Evolutionary conservation across 345 rosid genomes (phyloP), one percentile per base, ranked within the genome.

Genomic region (Eucalyptus shirleyi): DNA sequence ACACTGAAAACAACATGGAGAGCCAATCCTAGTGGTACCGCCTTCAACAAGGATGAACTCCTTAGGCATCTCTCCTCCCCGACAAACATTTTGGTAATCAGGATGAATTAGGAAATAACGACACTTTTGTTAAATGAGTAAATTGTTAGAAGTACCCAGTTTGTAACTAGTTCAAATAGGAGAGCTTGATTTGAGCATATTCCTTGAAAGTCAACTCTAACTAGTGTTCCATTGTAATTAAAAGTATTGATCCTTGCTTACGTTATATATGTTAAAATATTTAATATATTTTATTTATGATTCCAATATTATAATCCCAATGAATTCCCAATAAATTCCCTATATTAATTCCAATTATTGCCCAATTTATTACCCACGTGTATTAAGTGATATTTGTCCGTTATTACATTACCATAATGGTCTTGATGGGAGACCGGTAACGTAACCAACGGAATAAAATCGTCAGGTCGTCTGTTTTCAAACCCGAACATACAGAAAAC

Each of bases 21-120:
- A 69, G 11, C 24, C 24, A 69, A 69, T 32, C 42, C 42, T 32
- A 69, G 24, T 9, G 42, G 81, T 32, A 69, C 3, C 2, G 0
- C 16, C 81, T 69, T 69, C 24, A 32, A 69, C 11, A 32, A 4
- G 81, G 7, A 32, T 3, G 12, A 69, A 69, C 7, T 69, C 24
- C 42, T 32, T 0, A 8, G 4, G 42, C 42, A 69, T 69, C 81
- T 17, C 81, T 32, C 42, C 42, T 32, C 42, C 23, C 2, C 0
- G 42, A 1, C 42, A 3, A 69, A 69, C 42, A 32, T 67, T 32
- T 32, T 0, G 4, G 23, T 67, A 67, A 17, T 4, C 0, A 17
- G 1, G 12, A 67, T 4, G 3, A 32, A 32, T 67, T 67, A 32
- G 23, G 6, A 17, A 67, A 69, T 69, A 69, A 2, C 0, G 4